These are phyloP conservation scores for Emmonsia crescens DNA, from an alignment of 2,329 filamentous ascomycete genomes.

Conservation along the genomic window DNA sequence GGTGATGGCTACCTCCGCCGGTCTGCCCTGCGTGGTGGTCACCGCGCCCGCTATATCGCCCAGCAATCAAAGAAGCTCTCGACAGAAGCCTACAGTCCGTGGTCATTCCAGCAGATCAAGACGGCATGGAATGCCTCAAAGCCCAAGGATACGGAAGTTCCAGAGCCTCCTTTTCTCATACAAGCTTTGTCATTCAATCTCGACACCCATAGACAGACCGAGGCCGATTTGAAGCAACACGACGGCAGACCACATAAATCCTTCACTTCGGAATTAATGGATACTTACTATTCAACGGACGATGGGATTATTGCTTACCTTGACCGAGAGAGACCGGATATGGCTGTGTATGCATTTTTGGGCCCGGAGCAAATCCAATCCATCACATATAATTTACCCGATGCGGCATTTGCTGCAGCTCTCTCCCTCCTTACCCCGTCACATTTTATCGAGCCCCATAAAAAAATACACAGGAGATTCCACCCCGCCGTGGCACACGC, in stretches of 20 bases:
- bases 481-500: conserved; percentile 39
- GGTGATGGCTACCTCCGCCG: conserved; percentile 3
- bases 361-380: conserved; percentile 5
- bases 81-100: neutral
- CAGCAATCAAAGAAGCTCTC: neutral
- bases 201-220: neutral
- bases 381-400: conserved; percentile 33
- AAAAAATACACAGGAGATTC: conserved; percentile 38
- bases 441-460: conserved; percentile 38
- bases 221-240: neutral
- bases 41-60: neutral
- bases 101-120: conserved; percentile 1
- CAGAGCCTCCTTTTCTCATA: neutral
- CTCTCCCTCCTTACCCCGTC: conserved; percentile 51
- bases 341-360: conserved; percentile 13
- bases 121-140: conserved; percentile 21
- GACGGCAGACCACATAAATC: neutral
- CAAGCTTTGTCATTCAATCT: conserved; percentile 1
- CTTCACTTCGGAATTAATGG: conserved; percentile 4
- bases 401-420: conserved; percentile 51
- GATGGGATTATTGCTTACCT: neutral
- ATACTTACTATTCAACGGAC: neutral
- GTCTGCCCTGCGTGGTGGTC: neutral
- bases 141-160: conserved; percentile 11
- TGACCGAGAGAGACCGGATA: conserved; percentile 10